Evolutionary conservation across 768 basidiomycete genomes (phyloP).

Genomic region (Tricholoma flavovirens): DNA sequence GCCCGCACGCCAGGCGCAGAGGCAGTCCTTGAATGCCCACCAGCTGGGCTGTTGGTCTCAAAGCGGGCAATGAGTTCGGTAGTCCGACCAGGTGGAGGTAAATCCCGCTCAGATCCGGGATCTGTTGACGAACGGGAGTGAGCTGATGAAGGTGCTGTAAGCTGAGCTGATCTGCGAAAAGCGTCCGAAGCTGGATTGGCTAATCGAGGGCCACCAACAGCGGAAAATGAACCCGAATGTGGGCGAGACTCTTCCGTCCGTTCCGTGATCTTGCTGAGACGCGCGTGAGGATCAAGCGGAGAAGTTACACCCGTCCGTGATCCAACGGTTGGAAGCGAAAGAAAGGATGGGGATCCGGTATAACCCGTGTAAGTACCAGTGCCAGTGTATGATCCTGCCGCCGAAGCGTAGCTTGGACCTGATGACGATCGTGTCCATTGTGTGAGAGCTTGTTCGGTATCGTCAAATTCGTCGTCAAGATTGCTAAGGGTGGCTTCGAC

Average conservation of each 20-base stretch:
- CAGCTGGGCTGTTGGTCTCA: conserved; percentile 39
- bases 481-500: conserved; percentile 64
- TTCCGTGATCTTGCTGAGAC: conserved; percentile 75
- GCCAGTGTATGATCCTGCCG: conserved; percentile 33
- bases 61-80: conserved; percentile 74
- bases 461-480: conserved; percentile 62
- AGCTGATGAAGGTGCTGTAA: conserved; percentile 28
- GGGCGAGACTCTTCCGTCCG: conserved; percentile 72
- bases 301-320: conserved; percentile 31
- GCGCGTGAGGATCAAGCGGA: conserved; percentile 30
- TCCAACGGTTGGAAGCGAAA: conserved; percentile 35
- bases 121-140: conserved; percentile 61
- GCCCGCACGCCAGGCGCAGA: conserved; percentile 44
- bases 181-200: conserved; percentile 39
- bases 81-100: conserved; percentile 52
- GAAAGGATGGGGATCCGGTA: conserved; percentile 42
- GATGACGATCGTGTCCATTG: conserved; percentile 55
- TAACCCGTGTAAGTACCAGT: conserved; percentile 28
- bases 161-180: conserved; percentile 40
- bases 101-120: conserved; percentile 37
- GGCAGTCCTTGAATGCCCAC: conserved; percentile 46
- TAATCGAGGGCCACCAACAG: conserved; percentile 26
- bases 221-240: conserved; percentile 35
- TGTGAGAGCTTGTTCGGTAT: conserved; percentile 58
- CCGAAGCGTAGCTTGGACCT: conserved; percentile 34